Conservation (phyloP, 257 asterid species). For the Ilex asprella region DNA sequence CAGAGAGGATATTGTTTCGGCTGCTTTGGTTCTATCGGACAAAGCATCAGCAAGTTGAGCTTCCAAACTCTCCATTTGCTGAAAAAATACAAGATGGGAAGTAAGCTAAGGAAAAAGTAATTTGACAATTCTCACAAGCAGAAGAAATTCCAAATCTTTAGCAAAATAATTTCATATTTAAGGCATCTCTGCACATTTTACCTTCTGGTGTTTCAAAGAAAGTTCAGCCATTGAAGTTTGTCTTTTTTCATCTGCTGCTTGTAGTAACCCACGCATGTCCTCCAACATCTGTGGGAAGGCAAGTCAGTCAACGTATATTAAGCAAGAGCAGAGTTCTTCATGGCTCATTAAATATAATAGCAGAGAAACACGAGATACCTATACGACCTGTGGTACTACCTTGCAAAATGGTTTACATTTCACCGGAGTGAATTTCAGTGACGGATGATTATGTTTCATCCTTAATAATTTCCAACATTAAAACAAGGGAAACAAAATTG, state of each 20-base stretch:
- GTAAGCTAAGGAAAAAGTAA: conserved; percentile 12
- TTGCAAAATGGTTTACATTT: no score
- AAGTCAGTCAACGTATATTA: conserved; percentile 5
- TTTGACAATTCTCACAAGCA: neutral
- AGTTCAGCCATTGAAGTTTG: conserved; percentile 69
- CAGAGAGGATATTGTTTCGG: conserved; percentile 76
- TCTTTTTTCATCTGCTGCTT: conserved; percentile 80
- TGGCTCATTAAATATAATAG: conserved; percentile 7
- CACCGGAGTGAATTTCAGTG: no score
- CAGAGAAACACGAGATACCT: neutral
- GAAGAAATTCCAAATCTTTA: conserved; percentile 10
- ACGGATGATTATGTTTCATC: no score
- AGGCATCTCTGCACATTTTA: conserved; percentile 21
- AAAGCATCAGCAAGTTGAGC: conserved; percentile 77
- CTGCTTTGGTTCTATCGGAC: conserved; percentile 75
- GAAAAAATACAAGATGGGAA: conserved; percentile 14
- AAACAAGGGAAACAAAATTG: no score
- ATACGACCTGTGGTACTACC: no score
- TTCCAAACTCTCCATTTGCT: conserved; percentile 84
- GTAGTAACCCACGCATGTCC: conserved; percentile 53
- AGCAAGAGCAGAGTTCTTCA: conserved; percentile 5
- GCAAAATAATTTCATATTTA: conserved; percentile 8
- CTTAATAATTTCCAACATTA: no score
- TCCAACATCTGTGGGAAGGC: conserved; percentile 60
- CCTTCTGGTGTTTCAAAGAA: conserved; percentile 81